Evolutionary conservation across 2,329 filamentous ascomycete genomes (phyloP).

Genomic region (Stachybotrys chlorohalonatus): DNA sequence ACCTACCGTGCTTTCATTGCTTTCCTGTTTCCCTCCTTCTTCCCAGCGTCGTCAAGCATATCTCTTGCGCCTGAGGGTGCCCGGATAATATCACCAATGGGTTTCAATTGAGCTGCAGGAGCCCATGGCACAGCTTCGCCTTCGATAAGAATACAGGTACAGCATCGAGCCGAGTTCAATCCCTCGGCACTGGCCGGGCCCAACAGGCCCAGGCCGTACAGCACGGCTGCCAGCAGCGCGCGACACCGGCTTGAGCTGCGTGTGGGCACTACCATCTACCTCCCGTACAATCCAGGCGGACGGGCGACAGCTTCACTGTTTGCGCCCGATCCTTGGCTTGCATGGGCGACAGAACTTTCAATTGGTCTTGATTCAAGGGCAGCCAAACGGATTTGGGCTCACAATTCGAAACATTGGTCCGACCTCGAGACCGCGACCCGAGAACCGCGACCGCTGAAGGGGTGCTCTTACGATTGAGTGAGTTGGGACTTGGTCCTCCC

Average conservation of each 20-base stretch:
- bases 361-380: neutral
- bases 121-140: neutral
- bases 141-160: neutral
- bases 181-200: too few relatives aligned
- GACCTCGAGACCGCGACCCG: neutral
- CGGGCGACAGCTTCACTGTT: too few relatives aligned
- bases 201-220: neutral
- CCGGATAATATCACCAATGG: neutral
- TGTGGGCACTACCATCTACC: too few relatives aligned
- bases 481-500: neutral
- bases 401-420: neutral
- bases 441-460: neutral
- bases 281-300: too few relatives aligned
- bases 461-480: neutral
- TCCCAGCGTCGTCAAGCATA: neutral
- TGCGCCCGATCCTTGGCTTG: too few relatives aligned
- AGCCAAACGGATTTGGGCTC: neutral
- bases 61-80: neutral
- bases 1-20: neutral
- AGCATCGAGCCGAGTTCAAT: too few relatives aligned
- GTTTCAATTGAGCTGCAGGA: neutral
- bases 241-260: neutral
- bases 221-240: neutral
- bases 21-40: neutral
- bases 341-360: neutral